These are phyloP conservation scores for Globisporangium paddicum DNA, from an alignment of 352 stramenopile species.

Conservation along the genomic window DNA sequence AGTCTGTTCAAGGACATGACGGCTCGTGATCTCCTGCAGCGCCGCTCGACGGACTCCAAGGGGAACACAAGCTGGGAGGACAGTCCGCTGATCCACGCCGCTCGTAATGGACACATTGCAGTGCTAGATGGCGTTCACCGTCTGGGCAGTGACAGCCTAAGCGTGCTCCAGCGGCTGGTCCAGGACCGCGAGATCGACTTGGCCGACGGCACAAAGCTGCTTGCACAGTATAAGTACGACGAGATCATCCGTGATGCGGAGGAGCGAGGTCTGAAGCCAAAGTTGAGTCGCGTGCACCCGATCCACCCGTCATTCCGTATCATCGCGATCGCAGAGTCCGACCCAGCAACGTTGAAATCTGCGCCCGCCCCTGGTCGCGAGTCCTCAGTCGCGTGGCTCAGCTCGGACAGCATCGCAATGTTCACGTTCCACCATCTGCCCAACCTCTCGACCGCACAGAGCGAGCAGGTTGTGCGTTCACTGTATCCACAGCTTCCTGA, in stretches of 20 bases:
- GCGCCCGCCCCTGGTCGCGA: constrained; percentile 29
- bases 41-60: constrained; percentile 76
- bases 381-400: constrained; percentile 59
- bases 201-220: constrained; percentile 84
- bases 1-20: constrained; percentile 94
- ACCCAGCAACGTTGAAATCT: constrained; percentile 30
- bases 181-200: constrained; percentile 88
- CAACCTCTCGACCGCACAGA: constrained; percentile 30
- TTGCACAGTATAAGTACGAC: constrained; percentile 55
- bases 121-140: constrained; percentile 94
- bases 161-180: constrained; percentile 83
- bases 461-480: constrained; percentile 39
- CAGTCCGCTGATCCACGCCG: constrained; percentile 89
- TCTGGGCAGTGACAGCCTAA: constrained; percentile 86
- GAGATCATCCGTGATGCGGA: constrained; percentile 27
- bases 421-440: constrained; percentile 69
- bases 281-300: constrained; percentile 30
- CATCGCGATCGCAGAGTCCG: constrained; percentile 74
- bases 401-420: constrained; percentile 74
- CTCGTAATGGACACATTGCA: constrained; percentile 71
- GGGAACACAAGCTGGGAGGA: constrained; percentile 92
- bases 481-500: constrained; percentile 52
- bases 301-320: constrained; percentile 91
- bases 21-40: constrained; percentile 88
- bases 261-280: constrained; percentile 12